Evolutionary conservation across 2,329 filamentous ascomycete species (phyloP), one percentile per base, ranked within the genome.

Genomic region (Neoarthrinium moseri): DNA sequence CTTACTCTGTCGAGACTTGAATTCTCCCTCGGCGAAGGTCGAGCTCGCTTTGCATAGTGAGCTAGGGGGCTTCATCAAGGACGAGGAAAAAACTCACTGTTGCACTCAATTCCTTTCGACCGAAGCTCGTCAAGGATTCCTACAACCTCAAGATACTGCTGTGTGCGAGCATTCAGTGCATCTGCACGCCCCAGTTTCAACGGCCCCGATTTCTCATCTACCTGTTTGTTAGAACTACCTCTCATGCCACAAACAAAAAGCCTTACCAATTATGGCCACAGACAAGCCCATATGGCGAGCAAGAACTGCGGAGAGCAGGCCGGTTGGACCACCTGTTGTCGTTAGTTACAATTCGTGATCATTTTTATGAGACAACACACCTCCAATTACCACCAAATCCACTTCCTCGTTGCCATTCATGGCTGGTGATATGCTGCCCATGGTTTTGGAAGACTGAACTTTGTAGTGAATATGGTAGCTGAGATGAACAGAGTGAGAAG

Each of bases 141-240:
- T 4, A 67, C 70, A 6, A 73, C 63, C 39, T 75, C 71, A 2
- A 75, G 60, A 24, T 72, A 72, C 35, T 76, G 73, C 32, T 76
- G 73, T 0, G 71, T 74, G 8, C 73, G 64, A 5, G 73, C 73
- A 32, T 75, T 76, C 43, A 76, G 58, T 0, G 73, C 73, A 54
- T 76, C 73, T 29, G 73, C 73, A 17, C 73, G 62, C 2, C 73
- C 73, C 4, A 74, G 53, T 4, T 68, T 59, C 4, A 76, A 54
- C 0, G 67, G 63, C 0, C 56, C 58, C 1, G 63, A 51, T 50
- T 73, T 72, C 35, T 58, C 65, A 32, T 72, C 71, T 73, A 12
- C 17, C 36, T 27, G 10, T 7, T 7, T 22, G 29, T 43, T n/a
- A 43, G 30, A 22, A 17, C 18, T 34, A 20, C 15, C 10, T 22